Evolutionary conservation across 139 green algal species (phyloP).

Genomic region (Ettlia oleoabundans): DNA sequence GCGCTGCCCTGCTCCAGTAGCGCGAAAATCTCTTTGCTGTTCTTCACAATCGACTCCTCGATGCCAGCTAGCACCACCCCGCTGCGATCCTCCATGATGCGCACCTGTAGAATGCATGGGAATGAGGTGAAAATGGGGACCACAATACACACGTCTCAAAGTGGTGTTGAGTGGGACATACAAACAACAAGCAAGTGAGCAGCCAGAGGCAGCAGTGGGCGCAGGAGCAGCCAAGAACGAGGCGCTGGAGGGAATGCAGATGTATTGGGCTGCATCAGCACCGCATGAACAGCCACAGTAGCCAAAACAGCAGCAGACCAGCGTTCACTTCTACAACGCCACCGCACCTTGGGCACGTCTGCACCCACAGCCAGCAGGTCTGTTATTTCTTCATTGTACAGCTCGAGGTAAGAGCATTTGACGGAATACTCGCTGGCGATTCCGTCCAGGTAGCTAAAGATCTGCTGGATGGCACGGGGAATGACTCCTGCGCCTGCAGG

Average conservation of each 20-base stretch:
- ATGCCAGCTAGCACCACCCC: constrained; percentile 89
- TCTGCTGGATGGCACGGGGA: constrained; percentile 91
- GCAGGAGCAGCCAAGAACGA: too few species aligned
- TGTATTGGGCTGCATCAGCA: too few species aligned
- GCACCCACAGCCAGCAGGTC: constrained; percentile 86
- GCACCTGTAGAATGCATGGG: constrained; percentile 44
- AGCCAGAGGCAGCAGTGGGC: too few species aligned
- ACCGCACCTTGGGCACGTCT: constrained; percentile 34
- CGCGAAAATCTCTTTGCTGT: constrained; percentile 84
- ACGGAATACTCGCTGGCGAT: constrained; percentile 67
- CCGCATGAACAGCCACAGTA: background rate
- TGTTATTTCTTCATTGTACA: constrained; percentile 99
- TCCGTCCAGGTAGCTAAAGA: constrained; percentile 91
- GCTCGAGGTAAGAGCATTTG: constrained; percentile 92
- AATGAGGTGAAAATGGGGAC: background rate
- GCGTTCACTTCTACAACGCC: background rate
- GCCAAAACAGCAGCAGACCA: background rate
- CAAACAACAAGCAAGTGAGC: too few species aligned
- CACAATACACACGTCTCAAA: too few species aligned
- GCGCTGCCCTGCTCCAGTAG: constrained; percentile 91
- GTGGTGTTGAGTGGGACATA: too few species aligned
- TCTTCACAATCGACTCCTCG: constrained; percentile 94
- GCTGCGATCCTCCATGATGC: constrained; percentile 83
- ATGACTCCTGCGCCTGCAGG: constrained; percentile 91
- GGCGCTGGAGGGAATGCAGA: too few species aligned